Base-by-base conservation (phyloP, 257 asterid species). In the Forsythia viridissima region DNA sequence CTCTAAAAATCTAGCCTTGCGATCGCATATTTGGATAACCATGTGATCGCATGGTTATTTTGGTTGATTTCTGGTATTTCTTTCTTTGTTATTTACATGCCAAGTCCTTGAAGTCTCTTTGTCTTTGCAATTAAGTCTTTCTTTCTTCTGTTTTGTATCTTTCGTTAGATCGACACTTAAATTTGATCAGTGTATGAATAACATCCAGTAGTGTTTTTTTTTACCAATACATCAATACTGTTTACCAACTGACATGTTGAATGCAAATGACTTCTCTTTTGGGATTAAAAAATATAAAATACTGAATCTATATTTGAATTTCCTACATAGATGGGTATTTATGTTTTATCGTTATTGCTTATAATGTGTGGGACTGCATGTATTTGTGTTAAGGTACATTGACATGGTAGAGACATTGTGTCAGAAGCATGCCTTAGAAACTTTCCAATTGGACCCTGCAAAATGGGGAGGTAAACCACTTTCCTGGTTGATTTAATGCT, bases 361-460 rank as follows among this genome's bases (percentile, higher is more conserved):
- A 6, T 69, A 8, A 38, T 59, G 30, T 43, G 37, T 77, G 66
- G 70, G 36, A 24, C 48, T 73, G 59, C 51, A 48, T 39, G 42
- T 84, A 59, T 52, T 39, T 73, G 20, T 76, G 74, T 83, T 48
- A 73, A 94, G 99, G 95, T 94, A 93, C 87, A 94, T 94, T 63
- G 99, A 94, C 85, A 94, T 94, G 99, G 99, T 97, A 0, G 99
- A 94, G 88, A 90, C 85, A 73, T 80, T 94, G 86, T 94, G 98
- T 81, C 99, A 94, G 90, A 91, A 90, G 82, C 97, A 98, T 74
- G 99, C 99, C 63, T 81, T 94, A 18, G 99, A 94, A 83, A 87
- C 94, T 65, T 94, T 94, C 73, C 71, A 73, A 21, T 77, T 94
- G 91, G 99, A 94, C 83, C 98, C 99, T 61, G 85, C 87, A 75